Conservation (phyloP, 768 basidiomycete genomes). For the Leccinum truebloodii region DNA sequence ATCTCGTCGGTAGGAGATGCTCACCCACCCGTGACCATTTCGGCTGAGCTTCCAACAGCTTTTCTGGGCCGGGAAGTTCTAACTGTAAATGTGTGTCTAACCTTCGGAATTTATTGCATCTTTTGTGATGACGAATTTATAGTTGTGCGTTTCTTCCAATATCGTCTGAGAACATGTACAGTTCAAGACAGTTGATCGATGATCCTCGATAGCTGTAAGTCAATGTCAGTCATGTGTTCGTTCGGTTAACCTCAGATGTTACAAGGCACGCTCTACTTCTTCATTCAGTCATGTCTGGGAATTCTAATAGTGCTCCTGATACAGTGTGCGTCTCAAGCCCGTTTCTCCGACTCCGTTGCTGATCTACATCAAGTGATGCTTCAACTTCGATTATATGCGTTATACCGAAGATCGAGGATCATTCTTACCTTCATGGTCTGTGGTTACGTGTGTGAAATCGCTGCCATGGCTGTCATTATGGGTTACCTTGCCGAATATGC, state of each 20-base stretch:
- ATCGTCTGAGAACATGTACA: neutral
- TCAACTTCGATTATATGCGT: conserved; percentile 16
- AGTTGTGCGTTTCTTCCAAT: conserved; percentile 18
- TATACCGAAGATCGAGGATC: conserved; percentile 9
- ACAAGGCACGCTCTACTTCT: conserved; percentile 11
- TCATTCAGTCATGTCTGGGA: conserved; percentile 8
- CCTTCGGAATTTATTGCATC: neutral
- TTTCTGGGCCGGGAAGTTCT: conserved; percentile 11
- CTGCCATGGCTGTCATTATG: conserved; percentile 7
- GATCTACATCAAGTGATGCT: conserved; percentile 13
- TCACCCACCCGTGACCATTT: neutral
- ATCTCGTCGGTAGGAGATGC: conserved; percentile 6
- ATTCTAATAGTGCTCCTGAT: conserved; percentile 4
- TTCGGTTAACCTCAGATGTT: neutral
- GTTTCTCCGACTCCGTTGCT: neutral
- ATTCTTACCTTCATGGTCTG: conserved; percentile 10
- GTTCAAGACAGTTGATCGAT: neutral
- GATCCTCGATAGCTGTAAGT: conserved; percentile 8
- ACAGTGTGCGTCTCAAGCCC: conserved; percentile 7
- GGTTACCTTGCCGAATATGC: conserved; percentile 6
- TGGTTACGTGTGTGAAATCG: conserved; percentile 15
- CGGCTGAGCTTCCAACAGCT: conserved; percentile 5
- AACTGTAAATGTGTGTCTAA: conserved; percentile 11
- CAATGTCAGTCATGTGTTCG: neutral
- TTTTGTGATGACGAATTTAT: neutral